phyloP scores from a whole-genome alignment of 1,284 basidiomycete species.

The Takashimella tepidaria region DNA sequence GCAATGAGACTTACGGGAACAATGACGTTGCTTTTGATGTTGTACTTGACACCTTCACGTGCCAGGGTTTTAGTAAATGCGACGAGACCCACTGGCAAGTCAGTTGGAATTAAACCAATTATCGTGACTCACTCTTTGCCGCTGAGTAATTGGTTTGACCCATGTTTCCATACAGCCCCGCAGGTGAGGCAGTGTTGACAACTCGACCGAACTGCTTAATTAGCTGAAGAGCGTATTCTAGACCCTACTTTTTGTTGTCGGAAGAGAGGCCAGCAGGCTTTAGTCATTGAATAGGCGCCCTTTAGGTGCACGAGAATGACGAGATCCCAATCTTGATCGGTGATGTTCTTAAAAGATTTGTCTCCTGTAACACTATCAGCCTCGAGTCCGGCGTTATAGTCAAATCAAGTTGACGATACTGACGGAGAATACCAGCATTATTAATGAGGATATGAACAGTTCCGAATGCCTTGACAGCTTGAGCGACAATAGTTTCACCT shows the following conservation, averaged over 20 bases:
- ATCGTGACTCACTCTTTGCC: slow-evolving; percentile 46
- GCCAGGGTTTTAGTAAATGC: slow-evolving; percentile 90
- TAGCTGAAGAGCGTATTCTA: too few species aligned
- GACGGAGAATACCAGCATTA: slow-evolving; percentile 93
- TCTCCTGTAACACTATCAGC: slow-evolving; percentile 37
- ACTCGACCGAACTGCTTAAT: slow-evolving; percentile 67
- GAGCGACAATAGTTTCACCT: slow-evolving; percentile 73
- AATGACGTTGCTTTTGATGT: slow-evolving; percentile 80
- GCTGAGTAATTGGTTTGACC: slow-evolving; percentile 81
- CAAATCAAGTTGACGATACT: slow-evolving; percentile 20
- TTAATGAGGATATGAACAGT: slow-evolving; percentile 80
- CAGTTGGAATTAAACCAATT: neutral
- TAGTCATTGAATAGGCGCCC: slow-evolving; percentile 90
- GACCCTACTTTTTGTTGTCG: slow-evolving; percentile 73
- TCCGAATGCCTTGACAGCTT: slow-evolving; percentile 85
- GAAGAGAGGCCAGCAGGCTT: slow-evolving; percentile 95
- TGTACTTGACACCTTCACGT: slow-evolving; percentile 85
- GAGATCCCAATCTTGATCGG: slow-evolving; percentile 78
- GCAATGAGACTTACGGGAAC: slow-evolving; percentile 63
- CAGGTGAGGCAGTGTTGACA: slow-evolving; percentile 78
- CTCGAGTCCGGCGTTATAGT: neutral
- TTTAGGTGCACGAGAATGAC: slow-evolving; percentile 88
- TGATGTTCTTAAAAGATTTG: slow-evolving; percentile 80
- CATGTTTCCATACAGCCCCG: slow-evolving; percentile 69
- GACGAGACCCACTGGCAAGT: slow-evolving; percentile 67